These are phyloP conservation scores for Exserohilum turcica DNA, from an alignment of 2,329 filamentous ascomycete species.

Conservation along the genomic window DNA sequence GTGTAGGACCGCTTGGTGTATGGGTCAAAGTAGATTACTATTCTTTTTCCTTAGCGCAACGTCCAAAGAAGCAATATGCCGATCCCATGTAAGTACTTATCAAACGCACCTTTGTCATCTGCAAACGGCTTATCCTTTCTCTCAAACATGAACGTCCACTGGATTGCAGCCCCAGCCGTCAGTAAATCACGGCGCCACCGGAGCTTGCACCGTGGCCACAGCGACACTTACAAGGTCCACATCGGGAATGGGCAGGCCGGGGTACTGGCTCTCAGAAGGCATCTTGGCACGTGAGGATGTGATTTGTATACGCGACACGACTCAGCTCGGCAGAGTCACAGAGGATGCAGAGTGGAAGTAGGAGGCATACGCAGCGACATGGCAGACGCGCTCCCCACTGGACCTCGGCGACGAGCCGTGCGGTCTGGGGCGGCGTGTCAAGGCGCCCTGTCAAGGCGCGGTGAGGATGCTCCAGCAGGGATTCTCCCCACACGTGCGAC, in stretches of 20 bases:
- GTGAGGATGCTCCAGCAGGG: conserved; percentile 21
- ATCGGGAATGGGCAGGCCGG: conserved; percentile 70
- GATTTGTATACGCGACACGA: conserved; percentile 7
- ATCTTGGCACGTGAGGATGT: conserved; percentile 53
- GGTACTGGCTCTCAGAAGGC: conserved; percentile 72
- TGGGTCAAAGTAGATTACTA: conserved; percentile 79
- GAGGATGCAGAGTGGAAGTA: conserved; percentile 10
- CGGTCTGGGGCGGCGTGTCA: conserved; percentile 5
- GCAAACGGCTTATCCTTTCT: conserved; percentile 67
- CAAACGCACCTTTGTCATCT: conserved; percentile 72
- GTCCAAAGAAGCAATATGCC: not conserved
- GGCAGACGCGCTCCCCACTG: conserved; percentile 10
- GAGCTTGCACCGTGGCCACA: conserved; percentile 1
- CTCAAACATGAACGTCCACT: conserved; percentile 78
- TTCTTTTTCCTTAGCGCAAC: conserved; percentile 10
- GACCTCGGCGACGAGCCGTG: conserved; percentile 19
- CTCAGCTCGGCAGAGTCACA: not conserved
- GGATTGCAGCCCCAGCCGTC: not conserved
- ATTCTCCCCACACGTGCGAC: conserved; percentile 20
- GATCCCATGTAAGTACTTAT: not conserved
- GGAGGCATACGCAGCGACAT: conserved; percentile 9
- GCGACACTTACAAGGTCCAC: conserved; percentile 62
- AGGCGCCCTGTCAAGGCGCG: conserved; percentile 15
- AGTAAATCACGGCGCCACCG: not conserved
- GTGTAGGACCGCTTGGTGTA: conserved; percentile 73